These are phyloP conservation scores for Rhododendron vialii DNA, from an alignment of 148 eudicot species.

Conservation along the genomic window DNA sequence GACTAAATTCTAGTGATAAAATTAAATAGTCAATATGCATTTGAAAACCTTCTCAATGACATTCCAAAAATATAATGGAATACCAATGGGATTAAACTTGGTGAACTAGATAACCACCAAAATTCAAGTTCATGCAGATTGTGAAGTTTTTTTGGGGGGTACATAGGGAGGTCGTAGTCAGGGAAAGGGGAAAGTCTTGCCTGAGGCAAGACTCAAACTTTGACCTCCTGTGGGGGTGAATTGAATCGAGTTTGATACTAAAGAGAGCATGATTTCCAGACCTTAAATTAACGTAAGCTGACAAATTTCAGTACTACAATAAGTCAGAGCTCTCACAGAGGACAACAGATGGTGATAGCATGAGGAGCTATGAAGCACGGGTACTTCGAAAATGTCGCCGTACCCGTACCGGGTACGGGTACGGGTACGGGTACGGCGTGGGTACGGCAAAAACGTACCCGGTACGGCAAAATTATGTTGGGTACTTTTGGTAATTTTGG, in stretches of 20 bases:
- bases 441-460: too few relatives aligned
- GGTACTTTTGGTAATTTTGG: too few relatives aligned
- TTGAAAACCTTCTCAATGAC: neutral
- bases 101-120: neutral
- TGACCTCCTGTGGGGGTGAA: neutral
- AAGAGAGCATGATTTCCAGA: neutral
- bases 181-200: neutral
- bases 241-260: neutral
- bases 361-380: too few relatives aligned
- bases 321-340: neutral
- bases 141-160: neutral
- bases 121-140: neutral
- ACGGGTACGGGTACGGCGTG: too few relatives aligned
- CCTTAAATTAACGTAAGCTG: neutral
- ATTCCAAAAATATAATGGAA: neutral
- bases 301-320: neutral
- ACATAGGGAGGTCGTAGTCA: neutral
- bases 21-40: neutral
- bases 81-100: neutral
- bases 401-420: too few relatives aligned
- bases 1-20: neutral
- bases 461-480: too few relatives aligned
- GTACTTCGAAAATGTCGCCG: too few relatives aligned
- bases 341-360: neutral
- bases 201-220: neutral